Evolutionary conservation across 108 stramenopile genomes (phyloP).

Genomic region (Aurantiochytrium sp.): DNA sequence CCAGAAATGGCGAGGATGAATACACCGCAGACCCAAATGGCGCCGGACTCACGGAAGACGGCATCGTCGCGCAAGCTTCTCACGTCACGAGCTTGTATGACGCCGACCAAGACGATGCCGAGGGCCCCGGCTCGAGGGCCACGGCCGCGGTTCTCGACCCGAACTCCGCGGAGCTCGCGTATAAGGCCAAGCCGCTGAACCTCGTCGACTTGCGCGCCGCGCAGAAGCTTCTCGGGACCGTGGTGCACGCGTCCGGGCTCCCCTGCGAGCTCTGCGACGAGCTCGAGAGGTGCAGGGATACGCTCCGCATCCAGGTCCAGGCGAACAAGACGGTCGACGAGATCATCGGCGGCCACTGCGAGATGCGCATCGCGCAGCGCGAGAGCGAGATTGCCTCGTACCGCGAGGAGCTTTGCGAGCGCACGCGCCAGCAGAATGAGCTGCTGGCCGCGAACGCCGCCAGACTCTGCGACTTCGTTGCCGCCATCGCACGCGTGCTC

Average conservation of each 20-base stretch:
- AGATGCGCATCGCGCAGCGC: neutral
- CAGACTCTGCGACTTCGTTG: neutral
- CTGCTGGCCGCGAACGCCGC: neutral
- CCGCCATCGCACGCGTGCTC: neutral
- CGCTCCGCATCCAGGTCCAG: neutral
- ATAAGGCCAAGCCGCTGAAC: neutral
- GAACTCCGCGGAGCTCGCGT: slow-evolving; percentile 6
- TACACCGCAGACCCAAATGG: neutral
- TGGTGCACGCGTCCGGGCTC: neutral
- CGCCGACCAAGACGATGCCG: neutral
- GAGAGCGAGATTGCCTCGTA: neutral
- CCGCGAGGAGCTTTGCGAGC: neutral
- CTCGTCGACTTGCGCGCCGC: neutral
- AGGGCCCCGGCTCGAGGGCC: neutral
- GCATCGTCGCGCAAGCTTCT: neutral
- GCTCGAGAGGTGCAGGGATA: neutral
- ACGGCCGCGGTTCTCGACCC: too few species aligned
- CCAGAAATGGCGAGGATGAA: neutral
- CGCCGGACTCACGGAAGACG: too few species aligned
- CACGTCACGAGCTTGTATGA: neutral
- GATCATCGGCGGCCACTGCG: neutral
- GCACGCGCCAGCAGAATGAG: neutral
- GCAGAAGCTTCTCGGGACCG: neutral
- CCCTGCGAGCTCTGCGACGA: neutral
- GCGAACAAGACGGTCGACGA: neutral